These are phyloP conservation scores for Amphirosellinia nigrospora DNA, from an alignment of 495 filamentous ascomycete genomes.

Conservation along the genomic window DNA sequence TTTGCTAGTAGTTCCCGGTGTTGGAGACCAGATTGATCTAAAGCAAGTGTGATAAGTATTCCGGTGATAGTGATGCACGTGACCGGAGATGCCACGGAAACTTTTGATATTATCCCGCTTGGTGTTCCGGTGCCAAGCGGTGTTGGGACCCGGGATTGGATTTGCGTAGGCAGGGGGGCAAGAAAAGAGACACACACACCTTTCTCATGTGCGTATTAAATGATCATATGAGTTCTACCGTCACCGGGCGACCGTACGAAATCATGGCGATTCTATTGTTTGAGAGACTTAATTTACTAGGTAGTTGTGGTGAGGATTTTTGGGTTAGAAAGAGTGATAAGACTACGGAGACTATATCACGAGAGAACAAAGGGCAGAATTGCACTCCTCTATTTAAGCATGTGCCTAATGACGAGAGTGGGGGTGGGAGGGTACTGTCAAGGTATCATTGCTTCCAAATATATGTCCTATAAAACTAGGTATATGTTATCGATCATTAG, in stretches of 20 bases:
- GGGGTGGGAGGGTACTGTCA: too few species aligned
- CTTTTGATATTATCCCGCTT: background rate
- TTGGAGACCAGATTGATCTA: too few species aligned
- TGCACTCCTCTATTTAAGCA: too few species aligned
- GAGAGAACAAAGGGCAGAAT: background rate
- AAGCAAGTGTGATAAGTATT: background rate
- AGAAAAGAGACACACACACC: too few species aligned
- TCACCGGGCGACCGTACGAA: too few species aligned
- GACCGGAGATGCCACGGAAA: background rate
- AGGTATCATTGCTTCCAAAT: too few species aligned
- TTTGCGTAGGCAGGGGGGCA: background rate
- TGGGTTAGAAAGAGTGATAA: background rate
- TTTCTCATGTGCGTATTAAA: too few species aligned
- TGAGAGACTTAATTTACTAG: background rate
- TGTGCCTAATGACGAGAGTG: too few species aligned
- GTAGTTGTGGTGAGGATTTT: background rate
- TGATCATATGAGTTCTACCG: too few species aligned
- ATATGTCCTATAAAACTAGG: too few species aligned
- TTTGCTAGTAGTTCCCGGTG: too few species aligned
- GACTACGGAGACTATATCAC: background rate
- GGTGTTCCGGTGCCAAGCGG: background rate
- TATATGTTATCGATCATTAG: too few species aligned
- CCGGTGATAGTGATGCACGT: background rate
- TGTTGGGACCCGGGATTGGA: background rate
- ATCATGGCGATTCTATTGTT: background rate